phyloP scores from a whole-genome alignment of 2,329 filamentous ascomycete species.

The Dendrostoma leiphaemia region DNA sequence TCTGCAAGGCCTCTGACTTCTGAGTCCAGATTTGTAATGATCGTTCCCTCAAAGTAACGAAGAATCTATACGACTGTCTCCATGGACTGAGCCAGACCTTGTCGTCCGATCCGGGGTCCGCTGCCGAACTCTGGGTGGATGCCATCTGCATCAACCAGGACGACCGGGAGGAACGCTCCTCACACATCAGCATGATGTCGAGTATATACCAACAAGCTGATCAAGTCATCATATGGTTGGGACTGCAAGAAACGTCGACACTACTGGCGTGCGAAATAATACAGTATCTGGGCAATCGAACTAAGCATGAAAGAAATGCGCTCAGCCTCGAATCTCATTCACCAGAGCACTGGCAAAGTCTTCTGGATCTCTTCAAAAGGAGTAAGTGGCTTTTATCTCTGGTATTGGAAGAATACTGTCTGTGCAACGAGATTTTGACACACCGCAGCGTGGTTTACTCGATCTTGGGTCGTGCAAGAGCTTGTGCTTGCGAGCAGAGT shows the following conservation, averaged over 20 bases:
- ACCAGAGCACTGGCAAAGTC: neutral
- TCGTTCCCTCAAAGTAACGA: neutral
- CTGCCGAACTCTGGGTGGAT: neutral
- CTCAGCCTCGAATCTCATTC: neutral
- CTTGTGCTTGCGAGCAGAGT: neutral
- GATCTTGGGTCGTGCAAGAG: slow-evolving; percentile 1
- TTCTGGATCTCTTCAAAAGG: neutral
- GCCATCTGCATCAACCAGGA: neutral
- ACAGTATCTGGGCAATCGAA: neutral
- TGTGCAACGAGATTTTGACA: too few species aligned
- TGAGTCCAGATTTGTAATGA: neutral
- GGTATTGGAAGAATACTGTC: too few species aligned
- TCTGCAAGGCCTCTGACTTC: too few species aligned
- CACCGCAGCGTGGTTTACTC: slow-evolving; percentile 1
- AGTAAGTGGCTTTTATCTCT: too few species aligned
- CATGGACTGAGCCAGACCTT: neutral
- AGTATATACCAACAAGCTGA: neutral
- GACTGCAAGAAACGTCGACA: neutral
- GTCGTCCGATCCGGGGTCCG: too few species aligned
- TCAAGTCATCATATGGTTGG: neutral
- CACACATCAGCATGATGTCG: neutral
- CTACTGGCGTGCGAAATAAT: neutral
- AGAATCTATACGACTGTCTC: neutral
- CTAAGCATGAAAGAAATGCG: neutral
- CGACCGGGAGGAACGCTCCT: neutral